These are phyloP conservation scores for Boletellus deceptivus DNA, from an alignment of 1,284 basidiomycete species.

Conservation along the genomic window DNA sequence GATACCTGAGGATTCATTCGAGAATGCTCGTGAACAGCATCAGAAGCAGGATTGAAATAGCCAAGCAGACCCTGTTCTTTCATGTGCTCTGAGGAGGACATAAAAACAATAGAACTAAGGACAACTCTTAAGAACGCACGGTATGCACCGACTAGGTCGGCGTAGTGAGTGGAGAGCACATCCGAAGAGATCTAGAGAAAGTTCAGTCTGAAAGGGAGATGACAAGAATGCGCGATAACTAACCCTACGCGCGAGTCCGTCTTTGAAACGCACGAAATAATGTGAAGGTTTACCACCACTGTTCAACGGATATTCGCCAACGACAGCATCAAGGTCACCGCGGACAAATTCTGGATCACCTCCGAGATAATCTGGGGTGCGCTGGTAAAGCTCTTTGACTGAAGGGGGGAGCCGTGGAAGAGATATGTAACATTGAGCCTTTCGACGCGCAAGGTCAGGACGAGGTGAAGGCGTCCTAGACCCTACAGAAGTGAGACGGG, in stretches of 20 bases:
- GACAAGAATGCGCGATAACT: slow-evolving; percentile 8
- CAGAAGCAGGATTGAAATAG: slow-evolving; percentile 60
- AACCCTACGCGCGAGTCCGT: slow-evolving; percentile 63
- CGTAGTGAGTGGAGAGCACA: slow-evolving; percentile 39
- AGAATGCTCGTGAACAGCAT: slow-evolving; percentile 58
- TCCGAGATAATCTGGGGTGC: slow-evolving; percentile 33
- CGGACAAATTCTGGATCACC: slow-evolving; percentile 33
- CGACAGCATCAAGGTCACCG: slow-evolving; percentile 46
- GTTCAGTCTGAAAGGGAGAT: neutral
- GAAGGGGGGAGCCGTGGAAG: slow-evolving; percentile 35
- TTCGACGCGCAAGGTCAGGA: slow-evolving; percentile 15
- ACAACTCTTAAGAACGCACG: slow-evolving; percentile 39
- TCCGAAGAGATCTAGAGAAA: slow-evolving; percentile 40
- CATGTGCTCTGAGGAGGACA: slow-evolving; percentile 38
- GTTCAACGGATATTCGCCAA: slow-evolving; percentile 51
- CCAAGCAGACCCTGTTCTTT: slow-evolving; percentile 42
- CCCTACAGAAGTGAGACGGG: slow-evolving; percentile 18
- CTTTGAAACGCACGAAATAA: slow-evolving; percentile 59
- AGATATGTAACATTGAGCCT: slow-evolving; percentile 22
- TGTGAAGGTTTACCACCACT: slow-evolving; percentile 38
- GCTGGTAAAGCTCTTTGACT: slow-evolving; percentile 43
- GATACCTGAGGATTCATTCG: slow-evolving; percentile 44
- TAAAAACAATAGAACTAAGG: slow-evolving; percentile 11
- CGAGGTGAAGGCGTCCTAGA: slow-evolving; percentile 3
- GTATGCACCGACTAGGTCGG: slow-evolving; percentile 53